Evolutionary conservation across 2,329 filamentous ascomycete genomes (phyloP).

Genomic region (Teratosphaeria pseudoeucalypti): DNA sequence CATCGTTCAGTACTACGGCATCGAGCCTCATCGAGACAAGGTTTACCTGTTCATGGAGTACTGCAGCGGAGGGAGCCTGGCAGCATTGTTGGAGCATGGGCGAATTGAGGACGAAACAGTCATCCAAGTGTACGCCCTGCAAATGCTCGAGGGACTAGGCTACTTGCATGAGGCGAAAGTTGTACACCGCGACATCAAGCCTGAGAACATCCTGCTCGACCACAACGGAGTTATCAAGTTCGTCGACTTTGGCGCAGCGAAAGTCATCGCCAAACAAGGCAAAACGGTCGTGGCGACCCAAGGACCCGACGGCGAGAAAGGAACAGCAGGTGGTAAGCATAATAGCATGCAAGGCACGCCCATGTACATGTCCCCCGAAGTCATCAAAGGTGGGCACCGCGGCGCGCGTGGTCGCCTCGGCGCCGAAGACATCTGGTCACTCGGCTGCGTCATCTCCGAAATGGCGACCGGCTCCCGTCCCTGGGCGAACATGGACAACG

Average conservation of each 20-base stretch:
- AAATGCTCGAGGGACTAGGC: constrained; percentile 84
- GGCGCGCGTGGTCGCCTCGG: constrained; percentile 62
- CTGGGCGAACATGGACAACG: constrained; percentile 93
- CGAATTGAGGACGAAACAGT: constrained; percentile 97
- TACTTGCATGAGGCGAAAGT: constrained; percentile 90
- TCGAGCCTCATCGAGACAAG: constrained; percentile 95
- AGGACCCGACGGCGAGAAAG: constrained; percentile 24
- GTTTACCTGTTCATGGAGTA: constrained; percentile 99
- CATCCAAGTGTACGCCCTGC: constrained; percentile 90
- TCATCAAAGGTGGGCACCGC: constrained; percentile 79
- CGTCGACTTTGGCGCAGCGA: constrained; percentile 95
- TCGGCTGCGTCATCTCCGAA: constrained; percentile 92
- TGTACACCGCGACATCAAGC: constrained; percentile 94
- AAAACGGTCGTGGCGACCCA: constrained; percentile 61
- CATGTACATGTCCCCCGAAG: constrained; percentile 99
- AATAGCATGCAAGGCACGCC: constrained; percentile 96
- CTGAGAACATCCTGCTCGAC: constrained; percentile 91
- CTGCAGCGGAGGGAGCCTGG: constrained; percentile 87
- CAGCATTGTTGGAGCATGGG: constrained; percentile 82
- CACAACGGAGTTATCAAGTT: constrained; percentile 99
- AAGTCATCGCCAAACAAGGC: constrained; percentile 88
- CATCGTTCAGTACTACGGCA: constrained; percentile 93
- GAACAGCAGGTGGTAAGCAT: constrained; percentile 12
- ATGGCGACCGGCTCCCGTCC: constrained; percentile 93
- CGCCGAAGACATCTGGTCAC: constrained; percentile 88